phyloP scores from a whole-genome alignment of 2,329 filamentous ascomycete species.

The Pseudocercospora eumusae region DNA sequence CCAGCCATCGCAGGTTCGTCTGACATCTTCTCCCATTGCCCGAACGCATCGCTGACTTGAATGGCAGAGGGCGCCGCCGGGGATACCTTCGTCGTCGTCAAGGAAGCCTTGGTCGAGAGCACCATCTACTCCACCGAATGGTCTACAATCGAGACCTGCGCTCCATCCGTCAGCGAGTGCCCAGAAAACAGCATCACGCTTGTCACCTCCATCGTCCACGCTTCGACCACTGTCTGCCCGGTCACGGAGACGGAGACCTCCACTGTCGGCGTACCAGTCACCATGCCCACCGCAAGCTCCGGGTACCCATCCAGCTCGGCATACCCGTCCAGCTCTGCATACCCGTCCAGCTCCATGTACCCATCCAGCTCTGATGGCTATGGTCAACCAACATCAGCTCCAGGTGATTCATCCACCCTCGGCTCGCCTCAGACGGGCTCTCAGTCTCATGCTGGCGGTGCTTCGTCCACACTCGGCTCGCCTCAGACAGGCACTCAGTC shows the following conservation, averaged over 20 bases:
- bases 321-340: background rate
- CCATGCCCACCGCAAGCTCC: background rate
- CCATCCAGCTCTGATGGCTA: background rate
- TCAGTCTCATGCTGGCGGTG: background rate
- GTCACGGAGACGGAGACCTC: background rate
- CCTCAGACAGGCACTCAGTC: background rate
- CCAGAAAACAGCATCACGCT: slow-evolving; percentile 1
- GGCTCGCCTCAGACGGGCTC: background rate
- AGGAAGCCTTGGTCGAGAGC: background rate
- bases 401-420: background rate
- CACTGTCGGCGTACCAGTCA: background rate
- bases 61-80: background rate
- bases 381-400: background rate
- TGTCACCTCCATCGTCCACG: background rate
- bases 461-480: slow-evolving; percentile 9
- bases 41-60: background rate
- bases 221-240: slow-evolving; percentile 3
- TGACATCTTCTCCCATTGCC: background rate
- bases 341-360: background rate
- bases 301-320: background rate
- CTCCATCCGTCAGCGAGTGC: background rate
- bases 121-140: background rate
- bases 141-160: background rate
- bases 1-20: slow-evolving; percentile 7
- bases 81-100: background rate